Percentiles rank a stretch among this genome's conserved stretches.
These are phyloP conservation scores for Chlorella variabilis DNA, from an alignment of 163 green algal species.

Conservation along the genomic window DNA sequence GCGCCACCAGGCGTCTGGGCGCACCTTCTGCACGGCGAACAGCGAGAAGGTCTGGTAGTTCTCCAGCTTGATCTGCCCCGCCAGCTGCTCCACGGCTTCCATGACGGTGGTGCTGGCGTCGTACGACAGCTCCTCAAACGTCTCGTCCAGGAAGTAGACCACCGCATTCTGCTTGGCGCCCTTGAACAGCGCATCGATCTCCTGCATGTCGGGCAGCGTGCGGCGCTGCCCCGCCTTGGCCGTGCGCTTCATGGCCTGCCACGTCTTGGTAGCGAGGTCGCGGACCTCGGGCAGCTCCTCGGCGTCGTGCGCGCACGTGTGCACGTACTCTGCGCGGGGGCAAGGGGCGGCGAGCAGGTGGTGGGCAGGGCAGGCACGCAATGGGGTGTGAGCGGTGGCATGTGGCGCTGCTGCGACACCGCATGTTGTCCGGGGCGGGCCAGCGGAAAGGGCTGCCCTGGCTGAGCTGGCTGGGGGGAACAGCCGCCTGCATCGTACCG, in stretches of 20 bases:
- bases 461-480: too few relatives aligned
- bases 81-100: slow-evolving; percentile 93
- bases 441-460: too few relatives aligned
- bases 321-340: slow-evolving; percentile 68
- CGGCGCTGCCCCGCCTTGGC: slow-evolving; percentile 87
- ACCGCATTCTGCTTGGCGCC: slow-evolving; percentile 77
- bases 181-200: slow-evolving; percentile 89
- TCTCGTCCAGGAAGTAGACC: slow-evolving; percentile 97
- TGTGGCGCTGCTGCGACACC: too few relatives aligned
- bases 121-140: slow-evolving; percentile 93
- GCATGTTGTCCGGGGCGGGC: too few relatives aligned
- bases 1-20: too few relatives aligned
- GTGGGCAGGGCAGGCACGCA: neutral
- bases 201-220: slow-evolving; percentile 73
- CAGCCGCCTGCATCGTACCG: too few relatives aligned
- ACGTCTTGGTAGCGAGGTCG: slow-evolving; percentile 68
- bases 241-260: slow-evolving; percentile 86
- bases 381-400: too few relatives aligned
- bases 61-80: slow-evolving; percentile 91
- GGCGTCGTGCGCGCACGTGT: slow-evolving; percentile 64
- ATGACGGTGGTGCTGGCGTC: slow-evolving; percentile 76
- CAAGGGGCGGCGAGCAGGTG: neutral
- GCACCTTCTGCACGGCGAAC: slow-evolving; percentile 79
- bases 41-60: slow-evolving; percentile 97
- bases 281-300: slow-evolving; percentile 58